Evolutionary conservation across 441 rosid species (phyloP).

Genomic region (Flueggea neowawraea): DNA sequence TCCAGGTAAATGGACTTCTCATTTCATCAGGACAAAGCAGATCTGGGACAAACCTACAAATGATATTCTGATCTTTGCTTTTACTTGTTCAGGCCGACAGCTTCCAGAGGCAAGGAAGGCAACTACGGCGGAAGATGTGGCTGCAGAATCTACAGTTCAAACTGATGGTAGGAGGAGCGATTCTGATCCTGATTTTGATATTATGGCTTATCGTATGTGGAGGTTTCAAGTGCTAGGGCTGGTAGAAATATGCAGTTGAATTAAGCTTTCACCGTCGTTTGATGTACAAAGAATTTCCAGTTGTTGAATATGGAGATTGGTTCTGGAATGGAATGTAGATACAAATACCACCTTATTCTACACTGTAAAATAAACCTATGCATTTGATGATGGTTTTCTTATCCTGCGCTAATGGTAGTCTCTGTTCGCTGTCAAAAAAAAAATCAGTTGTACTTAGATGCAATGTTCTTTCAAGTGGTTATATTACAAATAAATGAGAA

Average conservation of each 20-base stretch:
- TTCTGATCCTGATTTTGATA: constrained; percentile 51
- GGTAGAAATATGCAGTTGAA: neutral
- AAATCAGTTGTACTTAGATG: too few species aligned
- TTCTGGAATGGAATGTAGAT: neutral
- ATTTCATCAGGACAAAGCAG: neutral
- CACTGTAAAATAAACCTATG: neutral
- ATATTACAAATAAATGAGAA: too few species aligned
- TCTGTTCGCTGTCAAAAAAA: too few species aligned
- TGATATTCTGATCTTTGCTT: neutral
- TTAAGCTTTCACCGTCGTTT: neutral
- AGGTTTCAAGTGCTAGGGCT: constrained; percentile 63
- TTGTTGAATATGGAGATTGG: constrained; percentile 1
- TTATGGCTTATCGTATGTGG: constrained; percentile 70
- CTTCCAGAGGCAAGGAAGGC: constrained; percentile 97
- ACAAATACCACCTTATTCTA: neutral
- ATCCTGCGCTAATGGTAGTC: too few species aligned
- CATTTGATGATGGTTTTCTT: neutral
- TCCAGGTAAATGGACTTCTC: constrained; percentile 45
- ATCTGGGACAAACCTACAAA: neutral
- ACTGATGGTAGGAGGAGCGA: constrained; percentile 72
- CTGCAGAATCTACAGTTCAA: constrained; percentile 85
- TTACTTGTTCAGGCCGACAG: constrained; percentile 64
- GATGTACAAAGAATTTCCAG: constrained; percentile 3
- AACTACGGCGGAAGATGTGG: constrained; percentile 95
- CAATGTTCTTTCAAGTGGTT: too few species aligned